phyloP scores from a whole-genome alignment of 257 asterid species.

The Henckelia pumila region DNA sequence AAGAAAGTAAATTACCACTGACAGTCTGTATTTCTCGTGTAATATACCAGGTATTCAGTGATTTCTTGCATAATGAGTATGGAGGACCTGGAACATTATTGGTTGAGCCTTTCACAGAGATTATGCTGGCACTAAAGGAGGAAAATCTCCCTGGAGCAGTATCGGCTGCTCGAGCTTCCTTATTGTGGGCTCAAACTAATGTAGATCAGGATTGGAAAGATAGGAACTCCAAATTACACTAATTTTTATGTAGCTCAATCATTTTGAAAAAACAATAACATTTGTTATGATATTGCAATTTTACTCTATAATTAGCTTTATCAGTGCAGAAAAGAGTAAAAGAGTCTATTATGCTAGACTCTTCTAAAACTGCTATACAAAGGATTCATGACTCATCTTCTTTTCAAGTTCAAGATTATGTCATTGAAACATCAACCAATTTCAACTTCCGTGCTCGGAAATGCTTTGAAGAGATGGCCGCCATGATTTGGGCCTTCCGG shows the following conservation, averaged over 20 bases:
- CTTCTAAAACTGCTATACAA: conserved; percentile 32
- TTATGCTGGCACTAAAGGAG: conserved; percentile 66
- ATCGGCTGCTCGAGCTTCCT: conserved; percentile 59
- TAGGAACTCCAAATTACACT: conserved; percentile 46
- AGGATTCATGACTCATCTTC: conserved; percentile 21
- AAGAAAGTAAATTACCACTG: neutral
- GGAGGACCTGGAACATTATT: conserved; percentile 75
- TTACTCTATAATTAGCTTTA: neutral
- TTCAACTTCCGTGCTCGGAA: conserved; percentile 45
- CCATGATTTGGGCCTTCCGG: conserved; percentile 55
- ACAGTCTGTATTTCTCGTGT: conserved; percentile 10
- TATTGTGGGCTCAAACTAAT: conserved; percentile 62
- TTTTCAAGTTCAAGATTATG: conserved; percentile 14
- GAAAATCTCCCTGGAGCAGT: conserved; percentile 55
- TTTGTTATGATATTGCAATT: neutral
- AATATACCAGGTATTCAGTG: conserved; percentile 48
- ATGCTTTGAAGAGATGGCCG: conserved; percentile 64
- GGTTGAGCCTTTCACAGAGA: conserved; percentile 68
- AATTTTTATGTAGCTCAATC: neutral
- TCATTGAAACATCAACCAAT: conserved; percentile 15
- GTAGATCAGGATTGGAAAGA: conserved; percentile 59
- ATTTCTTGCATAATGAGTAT: conserved; percentile 54
- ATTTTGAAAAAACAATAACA: neutral
- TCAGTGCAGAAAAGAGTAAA: neutral
- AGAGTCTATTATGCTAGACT: neutral